phyloP scores from a whole-genome alignment of 1,284 basidiomycete genomes.

The Xerocomus alliaceus region DNA sequence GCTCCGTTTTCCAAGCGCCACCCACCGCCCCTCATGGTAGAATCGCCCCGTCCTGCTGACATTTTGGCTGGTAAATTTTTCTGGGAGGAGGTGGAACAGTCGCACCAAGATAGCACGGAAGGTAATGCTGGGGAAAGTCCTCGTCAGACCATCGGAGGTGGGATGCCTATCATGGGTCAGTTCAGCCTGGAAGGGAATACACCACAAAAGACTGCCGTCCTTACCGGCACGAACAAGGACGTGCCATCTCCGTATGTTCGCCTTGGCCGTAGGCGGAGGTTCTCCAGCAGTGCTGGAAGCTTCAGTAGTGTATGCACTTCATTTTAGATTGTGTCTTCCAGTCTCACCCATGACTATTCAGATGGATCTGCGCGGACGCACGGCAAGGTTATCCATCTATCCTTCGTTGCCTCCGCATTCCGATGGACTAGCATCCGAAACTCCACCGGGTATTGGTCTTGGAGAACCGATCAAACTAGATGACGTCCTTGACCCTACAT shows the following conservation, averaged over 20 bases:
- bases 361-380: constrained; percentile 47
- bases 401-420: constrained; percentile 38
- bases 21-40: constrained; percentile 42
- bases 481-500: constrained; percentile 78
- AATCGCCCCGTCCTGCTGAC: constrained; percentile 65
- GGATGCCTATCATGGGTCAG: constrained; percentile 61
- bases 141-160: constrained; percentile 31
- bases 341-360: constrained; percentile 19
- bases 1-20: constrained; percentile 45
- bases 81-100: constrained; percentile 53
- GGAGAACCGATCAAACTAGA: constrained; percentile 72
- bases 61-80: constrained; percentile 65
- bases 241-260: constrained; percentile 73
- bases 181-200: constrained; percentile 50
- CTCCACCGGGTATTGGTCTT: constrained; percentile 43
- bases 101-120: constrained; percentile 45
- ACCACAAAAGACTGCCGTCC: constrained; percentile 55
- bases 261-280: constrained; percentile 45
- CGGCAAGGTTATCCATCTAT: constrained; percentile 44
- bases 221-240: constrained; percentile 60
- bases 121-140: constrained; percentile 35
- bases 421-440: constrained; percentile 46
- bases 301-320: constrained; percentile 46
- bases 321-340: constrained; percentile 5
- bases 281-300: constrained; percentile 42